These are phyloP conservation scores for Populus davidiana DNA, from an alignment of 345 rosid species.

Conservation along the genomic window DNA sequence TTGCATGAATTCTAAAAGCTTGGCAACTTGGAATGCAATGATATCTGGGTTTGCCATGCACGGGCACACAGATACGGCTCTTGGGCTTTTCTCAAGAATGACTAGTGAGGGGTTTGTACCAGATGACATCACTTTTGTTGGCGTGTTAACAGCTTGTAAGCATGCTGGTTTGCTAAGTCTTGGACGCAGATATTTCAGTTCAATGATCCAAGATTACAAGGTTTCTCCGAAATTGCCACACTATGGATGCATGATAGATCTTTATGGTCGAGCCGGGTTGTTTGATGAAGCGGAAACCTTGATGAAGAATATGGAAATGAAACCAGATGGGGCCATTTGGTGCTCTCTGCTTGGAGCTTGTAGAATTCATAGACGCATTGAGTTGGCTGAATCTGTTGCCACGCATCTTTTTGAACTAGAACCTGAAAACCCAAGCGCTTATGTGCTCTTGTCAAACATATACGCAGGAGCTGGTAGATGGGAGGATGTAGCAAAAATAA, in stretches of 20 bases:
- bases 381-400: slow-evolving; percentile 57
- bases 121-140: slow-evolving; percentile 68
- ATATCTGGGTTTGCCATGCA: slow-evolving; percentile 26
- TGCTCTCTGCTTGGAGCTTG: slow-evolving; percentile 72
- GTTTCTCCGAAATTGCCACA: slow-evolving; percentile 63
- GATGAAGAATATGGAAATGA: slow-evolving; percentile 48
- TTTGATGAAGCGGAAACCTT: slow-evolving; percentile 59
- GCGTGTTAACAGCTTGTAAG: slow-evolving; percentile 66
- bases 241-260: slow-evolving; percentile 74
- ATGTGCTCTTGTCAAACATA: slow-evolving; percentile 72
- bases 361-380: slow-evolving; percentile 45
- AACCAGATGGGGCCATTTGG: slow-evolving; percentile 75
- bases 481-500: slow-evolving; percentile 60
- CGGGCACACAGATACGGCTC: slow-evolving; percentile 17
- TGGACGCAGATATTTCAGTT: slow-evolving; percentile 48
- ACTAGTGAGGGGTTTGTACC: slow-evolving; percentile 43
- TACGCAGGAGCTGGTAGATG: slow-evolving; percentile 71
- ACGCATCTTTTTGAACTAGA: slow-evolving; percentile 46
- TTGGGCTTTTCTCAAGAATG: slow-evolving; percentile 48
- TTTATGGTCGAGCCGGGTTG: slow-evolving; percentile 60
- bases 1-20: slow-evolving; percentile 8
- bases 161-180: slow-evolving; percentile 61
- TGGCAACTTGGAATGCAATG: slow-evolving; percentile 31
- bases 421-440: slow-evolving; percentile 57
- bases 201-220: slow-evolving; percentile 50